Evolutionary conservation across 768 basidiomycete genomes (phyloP).

Genomic region (Sutorius australiensis): DNA sequence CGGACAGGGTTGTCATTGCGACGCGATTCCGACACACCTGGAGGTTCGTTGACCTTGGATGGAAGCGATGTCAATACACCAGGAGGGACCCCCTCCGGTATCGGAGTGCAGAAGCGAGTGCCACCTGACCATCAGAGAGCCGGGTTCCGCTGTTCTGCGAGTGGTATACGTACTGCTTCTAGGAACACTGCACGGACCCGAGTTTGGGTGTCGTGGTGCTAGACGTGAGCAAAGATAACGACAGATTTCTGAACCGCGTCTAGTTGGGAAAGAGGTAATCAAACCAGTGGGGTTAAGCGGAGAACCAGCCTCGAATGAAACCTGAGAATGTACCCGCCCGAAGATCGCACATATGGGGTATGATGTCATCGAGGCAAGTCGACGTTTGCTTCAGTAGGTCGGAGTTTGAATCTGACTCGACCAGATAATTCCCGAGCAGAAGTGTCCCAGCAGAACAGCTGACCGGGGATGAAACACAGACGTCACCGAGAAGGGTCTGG

Average conservation of each 20-base stretch:
- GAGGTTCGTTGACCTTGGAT: not conserved
- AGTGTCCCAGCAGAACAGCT: not conserved
- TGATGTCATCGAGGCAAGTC: not conserved
- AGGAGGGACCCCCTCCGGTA: not conserved
- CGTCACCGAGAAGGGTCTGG: not conserved
- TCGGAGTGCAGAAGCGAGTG: not conserved
- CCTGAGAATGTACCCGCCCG: not conserved
- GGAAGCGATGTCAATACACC: conserved; percentile 1
- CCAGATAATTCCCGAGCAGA: not conserved
- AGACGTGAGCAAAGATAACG: not conserved
- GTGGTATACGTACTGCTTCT: not conserved
- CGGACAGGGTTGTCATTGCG: not conserved
- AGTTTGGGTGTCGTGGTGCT: not conserved
- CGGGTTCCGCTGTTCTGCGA: not conserved
- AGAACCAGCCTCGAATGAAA: not conserved
- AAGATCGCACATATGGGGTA: not conserved
- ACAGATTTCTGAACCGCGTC: not conserved
- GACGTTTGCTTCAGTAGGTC: not conserved
- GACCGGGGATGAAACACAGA: not conserved
- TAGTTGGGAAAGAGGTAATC: not conserved
- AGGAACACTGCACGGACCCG: not conserved
- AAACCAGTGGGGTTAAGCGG: not conserved
- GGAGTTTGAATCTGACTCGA: not conserved
- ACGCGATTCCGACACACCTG: not conserved
- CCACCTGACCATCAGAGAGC: not conserved